Conservation (phyloP, 768 basidiomycete genomes). For the Hericium erinaceus region DNA sequence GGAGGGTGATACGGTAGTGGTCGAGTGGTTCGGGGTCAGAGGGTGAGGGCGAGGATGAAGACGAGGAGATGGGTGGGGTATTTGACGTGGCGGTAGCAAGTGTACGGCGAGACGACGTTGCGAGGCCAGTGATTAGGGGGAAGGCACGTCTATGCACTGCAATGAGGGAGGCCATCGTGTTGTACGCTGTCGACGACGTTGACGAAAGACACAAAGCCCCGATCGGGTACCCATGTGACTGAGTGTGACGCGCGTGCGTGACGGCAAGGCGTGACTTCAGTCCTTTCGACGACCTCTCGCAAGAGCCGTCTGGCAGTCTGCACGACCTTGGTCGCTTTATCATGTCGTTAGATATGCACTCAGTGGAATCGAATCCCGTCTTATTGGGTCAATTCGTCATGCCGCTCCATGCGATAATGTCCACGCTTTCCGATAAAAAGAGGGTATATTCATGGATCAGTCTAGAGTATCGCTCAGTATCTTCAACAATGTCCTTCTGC, state of each 20-base stretch:
- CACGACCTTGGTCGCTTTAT: too few relatives aligned
- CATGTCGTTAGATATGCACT: too few relatives aligned
- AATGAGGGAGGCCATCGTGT: not conserved
- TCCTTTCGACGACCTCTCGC: too few relatives aligned
- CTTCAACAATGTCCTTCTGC: too few relatives aligned
- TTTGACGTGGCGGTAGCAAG: not conserved
- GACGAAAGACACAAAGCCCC: not conserved
- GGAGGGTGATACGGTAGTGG: conserved; percentile 85
- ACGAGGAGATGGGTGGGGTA: not conserved
- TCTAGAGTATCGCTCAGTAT: too few relatives aligned
- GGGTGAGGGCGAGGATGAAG: not conserved
- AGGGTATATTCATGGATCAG: too few relatives aligned
- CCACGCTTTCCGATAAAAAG: too few relatives aligned
- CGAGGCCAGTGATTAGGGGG: not conserved
- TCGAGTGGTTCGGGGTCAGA: conserved; percentile 33
- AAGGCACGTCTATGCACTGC: not conserved
- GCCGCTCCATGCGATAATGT: too few relatives aligned
- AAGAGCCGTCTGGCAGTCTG: too few relatives aligned
- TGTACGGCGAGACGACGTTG: not conserved
- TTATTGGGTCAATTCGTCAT: too few relatives aligned
- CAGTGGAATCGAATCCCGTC: too few relatives aligned
- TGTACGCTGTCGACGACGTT: not conserved
- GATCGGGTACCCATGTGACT: not conserved
- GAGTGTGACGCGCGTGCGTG: not conserved
- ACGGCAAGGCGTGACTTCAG: not conserved